phyloP scores from a whole-genome alignment of 805 yeast species.

The Scheffersomyces spartinae region DNA sequence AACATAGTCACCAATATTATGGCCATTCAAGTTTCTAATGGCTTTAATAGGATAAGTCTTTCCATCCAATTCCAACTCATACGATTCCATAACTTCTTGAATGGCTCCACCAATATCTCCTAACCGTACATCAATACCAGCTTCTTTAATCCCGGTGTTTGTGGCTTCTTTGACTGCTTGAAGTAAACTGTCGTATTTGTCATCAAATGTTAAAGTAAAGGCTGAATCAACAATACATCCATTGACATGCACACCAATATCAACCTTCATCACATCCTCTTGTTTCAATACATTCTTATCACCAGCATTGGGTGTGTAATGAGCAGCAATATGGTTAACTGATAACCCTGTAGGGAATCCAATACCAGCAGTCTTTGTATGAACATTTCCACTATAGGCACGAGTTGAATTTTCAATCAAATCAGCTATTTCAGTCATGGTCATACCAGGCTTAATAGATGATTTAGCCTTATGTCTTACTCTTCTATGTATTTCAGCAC shows the following conservation, averaged over 20 bases:
- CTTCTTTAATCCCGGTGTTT: conserved; percentile 80
- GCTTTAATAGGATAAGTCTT: conserved; percentile 75
- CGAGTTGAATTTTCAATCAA: conserved; percentile 79
- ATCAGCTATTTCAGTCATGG: conserved; percentile 83
- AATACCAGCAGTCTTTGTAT: conserved; percentile 63
- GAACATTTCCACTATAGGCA: conserved; percentile 56
- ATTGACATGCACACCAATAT: conserved; percentile 91
- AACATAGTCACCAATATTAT: conserved; percentile 69
- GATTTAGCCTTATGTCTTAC: conserved; percentile 73
- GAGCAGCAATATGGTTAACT: conserved; percentile 91
- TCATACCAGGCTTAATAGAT: conserved; percentile 80
- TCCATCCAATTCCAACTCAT: conserved; percentile 87
- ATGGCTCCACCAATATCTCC: conserved; percentile 93
- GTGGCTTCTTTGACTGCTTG: conserved; percentile 90
- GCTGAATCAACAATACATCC: conserved; percentile 94
- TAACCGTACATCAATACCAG: conserved; percentile 92
- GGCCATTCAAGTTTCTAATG: conserved; percentile 90
- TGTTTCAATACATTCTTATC: conserved; percentile 71
- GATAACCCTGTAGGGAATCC: conserved; percentile 99
- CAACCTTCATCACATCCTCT: conserved; percentile 94
- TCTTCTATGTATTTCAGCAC: conserved; percentile 91
- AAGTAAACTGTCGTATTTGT: conserved; percentile 67
- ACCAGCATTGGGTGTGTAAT: conserved; percentile 93
- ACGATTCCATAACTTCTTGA: conserved; percentile 95
- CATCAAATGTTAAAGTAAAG: conserved; percentile 81